Evolutionary conservation across 495 filamentous ascomycete genomes (phyloP).

Genomic region (Neurospora terricola): DNA sequence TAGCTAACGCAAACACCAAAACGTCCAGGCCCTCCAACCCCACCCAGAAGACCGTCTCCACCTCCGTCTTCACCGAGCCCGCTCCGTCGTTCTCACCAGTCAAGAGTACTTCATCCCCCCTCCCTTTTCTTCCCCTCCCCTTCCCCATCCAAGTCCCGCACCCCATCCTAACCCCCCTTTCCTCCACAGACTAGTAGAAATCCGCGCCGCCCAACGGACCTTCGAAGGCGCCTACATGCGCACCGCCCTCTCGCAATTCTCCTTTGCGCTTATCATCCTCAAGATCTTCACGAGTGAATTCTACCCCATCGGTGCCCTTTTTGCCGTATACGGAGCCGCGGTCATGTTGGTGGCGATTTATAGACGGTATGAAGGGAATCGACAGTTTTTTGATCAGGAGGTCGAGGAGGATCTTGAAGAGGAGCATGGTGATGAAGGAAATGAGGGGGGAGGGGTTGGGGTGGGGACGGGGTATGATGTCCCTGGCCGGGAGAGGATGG

Average conservation of each 20-base stretch:
- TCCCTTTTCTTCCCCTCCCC: no score
- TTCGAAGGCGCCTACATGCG: conserved; percentile 97
- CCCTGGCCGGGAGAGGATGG: no score
- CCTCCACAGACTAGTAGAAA: conserved; percentile 55
- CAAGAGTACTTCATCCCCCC: conserved; percentile 39
- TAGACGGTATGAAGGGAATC: conserved; percentile 79
- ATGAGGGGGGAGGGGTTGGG: background rate
- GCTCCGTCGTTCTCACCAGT: conserved; percentile 69
- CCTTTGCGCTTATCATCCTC: conserved; percentile 84
- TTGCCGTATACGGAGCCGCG: conserved; percentile 81
- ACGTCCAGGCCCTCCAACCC: conserved; percentile 31
- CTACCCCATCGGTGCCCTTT: conserved; percentile 85
- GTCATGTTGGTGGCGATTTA: conserved; percentile 72
- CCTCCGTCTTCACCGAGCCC: conserved; percentile 74
- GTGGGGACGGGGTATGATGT: background rate
- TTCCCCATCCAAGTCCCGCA: no score
- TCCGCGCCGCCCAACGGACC: conserved; percentile 87
- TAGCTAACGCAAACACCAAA: background rate
- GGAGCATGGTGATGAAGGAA: background rate
- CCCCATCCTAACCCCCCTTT: no score
- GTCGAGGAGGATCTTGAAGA: conserved; percentile 41
- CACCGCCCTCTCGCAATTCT: conserved; percentile 88
- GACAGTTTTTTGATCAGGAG: conserved; percentile 71
- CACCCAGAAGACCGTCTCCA: conserved; percentile 44
- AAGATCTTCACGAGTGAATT: conserved; percentile 98